Conservation (phyloP, 2,329 filamentous ascomycete species). For the Coniochaeta ligniaria region DNA sequence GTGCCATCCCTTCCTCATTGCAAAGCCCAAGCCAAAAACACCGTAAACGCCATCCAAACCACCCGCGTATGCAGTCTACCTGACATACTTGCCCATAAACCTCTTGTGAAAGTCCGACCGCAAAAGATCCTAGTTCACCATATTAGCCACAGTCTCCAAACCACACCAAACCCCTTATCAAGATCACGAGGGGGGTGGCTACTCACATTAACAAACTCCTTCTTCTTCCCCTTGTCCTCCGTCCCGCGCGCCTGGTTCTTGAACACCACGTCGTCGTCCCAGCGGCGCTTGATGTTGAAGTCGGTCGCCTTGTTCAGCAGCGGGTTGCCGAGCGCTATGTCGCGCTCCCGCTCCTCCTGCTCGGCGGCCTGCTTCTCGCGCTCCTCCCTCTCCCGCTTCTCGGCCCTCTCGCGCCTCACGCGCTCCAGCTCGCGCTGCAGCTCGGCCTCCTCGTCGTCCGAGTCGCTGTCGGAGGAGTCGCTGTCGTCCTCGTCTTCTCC, state of each 20-base stretch:
- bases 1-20: neutral
- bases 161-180: neutral
- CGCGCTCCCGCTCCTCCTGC: constrained; percentile 73
- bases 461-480: constrained; percentile 50
- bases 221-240: constrained; percentile 79
- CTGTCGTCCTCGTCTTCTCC: constrained; percentile 43
- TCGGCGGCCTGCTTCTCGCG: constrained; percentile 73
- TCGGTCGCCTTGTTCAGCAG: constrained; percentile 73
- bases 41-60: neutral
- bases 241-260: constrained; percentile 97
- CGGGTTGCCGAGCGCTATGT: constrained; percentile 90
- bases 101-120: constrained; percentile 96
- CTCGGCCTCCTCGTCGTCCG: constrained; percentile 80
- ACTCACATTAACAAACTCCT: constrained; percentile 93
- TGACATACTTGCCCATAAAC: constrained; percentile 75
- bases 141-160: constrained; percentile 12
- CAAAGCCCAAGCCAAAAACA: neutral
- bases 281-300: constrained; percentile 84
- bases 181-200: constrained; percentile 1
- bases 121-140: constrained; percentile 61
- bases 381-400: constrained; percentile 75
- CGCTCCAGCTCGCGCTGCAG: constrained; percentile 90
- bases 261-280: constrained; percentile 99
- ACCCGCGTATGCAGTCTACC: constrained; percentile 22
- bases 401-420: constrained; percentile 80